Conservation (phyloP, 352 stramenopile genomes). For the Pythium volutum region DNA sequence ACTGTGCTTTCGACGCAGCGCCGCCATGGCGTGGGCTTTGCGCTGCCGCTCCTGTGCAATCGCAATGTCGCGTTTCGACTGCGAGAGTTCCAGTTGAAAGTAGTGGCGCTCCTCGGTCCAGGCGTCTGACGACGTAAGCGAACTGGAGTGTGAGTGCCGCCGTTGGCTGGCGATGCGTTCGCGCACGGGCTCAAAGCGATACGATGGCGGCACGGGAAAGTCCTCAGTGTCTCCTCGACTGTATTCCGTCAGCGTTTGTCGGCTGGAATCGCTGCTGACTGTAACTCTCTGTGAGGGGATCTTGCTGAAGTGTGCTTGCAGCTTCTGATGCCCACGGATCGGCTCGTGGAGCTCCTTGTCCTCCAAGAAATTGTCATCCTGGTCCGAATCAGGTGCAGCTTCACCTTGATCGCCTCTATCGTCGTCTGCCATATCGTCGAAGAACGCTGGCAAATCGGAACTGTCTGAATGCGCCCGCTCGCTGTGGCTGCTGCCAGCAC, state of each 20-base stretch:
- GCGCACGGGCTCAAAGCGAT: constrained; percentile 34
- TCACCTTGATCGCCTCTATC: constrained; percentile 7
- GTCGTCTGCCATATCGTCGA: background rate
- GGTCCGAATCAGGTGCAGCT: too few relatives aligned
- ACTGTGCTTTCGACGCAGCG: constrained; percentile 38
- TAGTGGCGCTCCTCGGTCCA: constrained; percentile 44
- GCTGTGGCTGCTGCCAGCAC: background rate
- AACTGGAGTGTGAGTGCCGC: background rate
- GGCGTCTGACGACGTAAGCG: constrained; percentile 17
- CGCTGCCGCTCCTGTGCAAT: constrained; percentile 33
- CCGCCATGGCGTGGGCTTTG: constrained; percentile 37
- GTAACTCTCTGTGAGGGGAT: background rate
- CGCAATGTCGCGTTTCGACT: constrained; percentile 44
- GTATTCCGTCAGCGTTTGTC: background rate
- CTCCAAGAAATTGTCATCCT: background rate
- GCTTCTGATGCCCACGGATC: background rate
- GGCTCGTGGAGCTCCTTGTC: background rate
- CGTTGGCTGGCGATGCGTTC: constrained; percentile 15
- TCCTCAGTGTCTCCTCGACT: background rate
- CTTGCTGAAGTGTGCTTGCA: background rate
- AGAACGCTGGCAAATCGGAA: constrained; percentile 1
- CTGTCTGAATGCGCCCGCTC: constrained; percentile 1
- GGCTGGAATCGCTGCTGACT: background rate
- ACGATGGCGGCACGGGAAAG: background rate
- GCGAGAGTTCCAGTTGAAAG: constrained; percentile 39